These are phyloP conservation scores for Paecilomyces formosus DNA, from an alignment of 2,329 filamentous ascomycete species.

Conservation along the genomic window DNA sequence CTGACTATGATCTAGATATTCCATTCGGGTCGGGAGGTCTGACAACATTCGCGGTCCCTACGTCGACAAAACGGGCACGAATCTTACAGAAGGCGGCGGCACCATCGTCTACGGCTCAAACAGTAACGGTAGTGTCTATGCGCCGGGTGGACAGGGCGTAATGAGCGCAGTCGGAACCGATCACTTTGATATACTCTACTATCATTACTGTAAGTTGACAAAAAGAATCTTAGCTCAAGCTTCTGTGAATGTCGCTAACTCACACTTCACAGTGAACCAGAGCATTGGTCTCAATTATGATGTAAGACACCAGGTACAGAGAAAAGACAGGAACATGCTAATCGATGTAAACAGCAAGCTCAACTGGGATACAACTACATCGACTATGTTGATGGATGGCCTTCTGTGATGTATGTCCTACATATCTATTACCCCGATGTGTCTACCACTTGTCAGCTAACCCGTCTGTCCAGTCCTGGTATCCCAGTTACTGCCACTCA, in stretches of 20 bases:
- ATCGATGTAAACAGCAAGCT: background rate
- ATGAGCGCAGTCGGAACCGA: slow-evolving; percentile 15
- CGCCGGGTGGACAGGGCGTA: slow-evolving; percentile 30
- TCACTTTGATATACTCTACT: slow-evolving; percentile 28
- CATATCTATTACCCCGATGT: background rate
- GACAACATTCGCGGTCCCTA: slow-evolving; percentile 25
- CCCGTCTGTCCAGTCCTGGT: background rate
- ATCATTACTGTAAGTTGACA: slow-evolving; percentile 26
- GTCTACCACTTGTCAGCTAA: background rate
- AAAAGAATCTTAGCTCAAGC: background rate
- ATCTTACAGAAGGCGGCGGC: slow-evolving; percentile 26
- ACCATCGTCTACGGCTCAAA: slow-evolving; percentile 30
- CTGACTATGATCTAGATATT: slow-evolving; percentile 14
- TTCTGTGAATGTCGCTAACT: background rate
- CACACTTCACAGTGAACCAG: slow-evolving; percentile 19
- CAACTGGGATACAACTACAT: background rate
- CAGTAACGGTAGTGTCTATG: slow-evolving; percentile 23
- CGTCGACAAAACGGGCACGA: slow-evolving; percentile 19
- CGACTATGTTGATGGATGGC: background rate
- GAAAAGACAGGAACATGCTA: background rate
- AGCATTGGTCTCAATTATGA: slow-evolving; percentile 20
- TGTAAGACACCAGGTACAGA: slow-evolving; percentile 4
- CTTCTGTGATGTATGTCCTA: background rate
- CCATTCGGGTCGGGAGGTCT: slow-evolving; percentile 30
- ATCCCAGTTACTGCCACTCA: background rate